Evolutionary conservation across 768 basidiomycete genomes (phyloP), one percentile per base, ranked within the genome.

Genomic region (Chiua virens): DNA sequence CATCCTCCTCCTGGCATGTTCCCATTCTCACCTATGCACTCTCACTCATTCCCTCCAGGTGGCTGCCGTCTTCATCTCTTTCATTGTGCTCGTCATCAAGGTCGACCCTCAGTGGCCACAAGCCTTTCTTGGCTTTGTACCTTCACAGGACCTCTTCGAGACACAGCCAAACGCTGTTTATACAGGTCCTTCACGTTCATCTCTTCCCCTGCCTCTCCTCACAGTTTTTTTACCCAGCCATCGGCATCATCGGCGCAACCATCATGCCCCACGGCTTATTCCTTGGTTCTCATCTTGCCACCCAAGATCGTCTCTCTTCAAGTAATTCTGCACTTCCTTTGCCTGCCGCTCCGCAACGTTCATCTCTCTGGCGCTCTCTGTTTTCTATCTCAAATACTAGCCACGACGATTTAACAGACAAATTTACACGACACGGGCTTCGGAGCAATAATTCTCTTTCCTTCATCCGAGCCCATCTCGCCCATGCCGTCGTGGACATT

Each of bases 231-330:
- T n/a, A 0, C 18, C 49, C 28, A 70, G 67, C 71, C 7, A 66
- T 72, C 48, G 72, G 73, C 37, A 77, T 78, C 49, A 49, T 74
- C 25, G 72, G 75, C 55, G 81, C 80, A 5, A 83, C 80, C 1
- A 77, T 81, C 61, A 82, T 82, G 80, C 81, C 82, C 1, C 82
- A 82, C 60, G 78, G 75, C 5, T 68, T 84, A 20, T 80, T 80
- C 67, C 71, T 83, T 27, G 82, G 82, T 22, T 53, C 52, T 32
- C 36, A 53, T 52, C 25, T 52, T 25, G 50, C 23, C 47, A 49
- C 50, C 20, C 50, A 52, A 28, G 42, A 53, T 28, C 49, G 49
- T 23, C 36, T 44, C 23, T 28, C 47, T 1, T 78, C 77, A 0
- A 70, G 66, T 21, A 69, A 81, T 35, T 72, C 81, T 6, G 76